Conservation (phyloP, 192 early-diverging fungal species). For the Rhizophagus sp. region DNA sequence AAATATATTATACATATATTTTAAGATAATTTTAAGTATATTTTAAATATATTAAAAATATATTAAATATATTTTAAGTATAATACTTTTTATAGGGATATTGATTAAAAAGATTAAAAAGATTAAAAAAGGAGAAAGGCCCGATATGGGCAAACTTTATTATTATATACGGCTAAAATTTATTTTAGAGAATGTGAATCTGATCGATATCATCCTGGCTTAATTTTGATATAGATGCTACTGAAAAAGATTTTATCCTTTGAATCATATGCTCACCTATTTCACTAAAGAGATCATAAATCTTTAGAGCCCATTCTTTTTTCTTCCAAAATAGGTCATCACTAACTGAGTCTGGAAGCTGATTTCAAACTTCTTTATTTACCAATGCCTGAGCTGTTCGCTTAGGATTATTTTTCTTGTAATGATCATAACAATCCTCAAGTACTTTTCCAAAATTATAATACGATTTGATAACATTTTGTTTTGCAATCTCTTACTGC, state of each 20-base stretch:
- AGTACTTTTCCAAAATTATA: background rate
- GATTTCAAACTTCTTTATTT: constrained; percentile 4
- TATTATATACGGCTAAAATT: too few relatives aligned
- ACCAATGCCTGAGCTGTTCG: constrained; percentile 1
- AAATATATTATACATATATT: too few relatives aligned
- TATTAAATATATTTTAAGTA: too few relatives aligned
- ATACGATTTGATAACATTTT: background rate
- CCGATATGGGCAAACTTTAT: too few relatives aligned
- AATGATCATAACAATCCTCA: background rate
- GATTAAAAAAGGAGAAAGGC: too few relatives aligned
- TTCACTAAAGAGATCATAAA: constrained; percentile 11
- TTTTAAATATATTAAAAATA: too few relatives aligned
- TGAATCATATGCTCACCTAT: background rate
- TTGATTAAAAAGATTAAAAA: too few relatives aligned
- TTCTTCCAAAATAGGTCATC: background rate
- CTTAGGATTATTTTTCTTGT: background rate
- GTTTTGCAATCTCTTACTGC: background rate
- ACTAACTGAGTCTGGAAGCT: background rate
- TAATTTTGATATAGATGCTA: too few relatives aligned
- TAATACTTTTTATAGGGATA: too few relatives aligned
- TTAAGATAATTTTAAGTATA: too few relatives aligned
- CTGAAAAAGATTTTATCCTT: background rate
- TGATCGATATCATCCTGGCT: too few relatives aligned
- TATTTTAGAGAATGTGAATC: too few relatives aligned
- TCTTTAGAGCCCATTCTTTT: background rate